Percentiles rank a stretch among this genome's conserved stretches.
These are phyloP conservation scores for Delonix regia DNA, from an alignment of 306 rosid species.

Conservation along the genomic window DNA sequence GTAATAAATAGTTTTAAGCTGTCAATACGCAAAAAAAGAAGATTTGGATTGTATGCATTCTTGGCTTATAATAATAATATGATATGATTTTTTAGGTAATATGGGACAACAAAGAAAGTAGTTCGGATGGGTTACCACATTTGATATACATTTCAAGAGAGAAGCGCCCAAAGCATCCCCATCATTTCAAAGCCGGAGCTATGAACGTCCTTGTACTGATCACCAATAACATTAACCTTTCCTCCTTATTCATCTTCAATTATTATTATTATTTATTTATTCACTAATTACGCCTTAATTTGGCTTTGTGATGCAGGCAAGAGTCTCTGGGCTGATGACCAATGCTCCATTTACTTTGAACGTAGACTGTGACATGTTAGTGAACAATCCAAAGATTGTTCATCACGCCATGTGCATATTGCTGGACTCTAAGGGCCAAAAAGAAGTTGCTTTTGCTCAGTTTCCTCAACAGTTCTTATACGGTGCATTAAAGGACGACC, in stretches of 20 bases:
- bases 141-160: slow-evolving; percentile 71
- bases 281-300: not conserved
- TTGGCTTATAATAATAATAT: too few relatives aligned
- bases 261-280: too few relatives aligned
- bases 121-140: slow-evolving; percentile 54
- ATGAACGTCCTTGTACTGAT: slow-evolving; percentile 75
- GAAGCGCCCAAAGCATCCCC: slow-evolving; percentile 57
- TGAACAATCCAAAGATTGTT: slow-evolving; percentile 52
- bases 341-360: slow-evolving; percentile 71
- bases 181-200: slow-evolving; percentile 80
- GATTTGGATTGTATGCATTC: too few relatives aligned
- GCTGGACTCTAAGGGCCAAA: slow-evolving; percentile 46
- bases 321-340: slow-evolving; percentile 72
- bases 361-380: slow-evolving; percentile 79
- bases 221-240: not conserved
- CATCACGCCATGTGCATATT: slow-evolving; percentile 54
- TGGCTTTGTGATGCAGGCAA: slow-evolving; percentile 44
- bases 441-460: slow-evolving; percentile 64
- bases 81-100: slow-evolving; percentile 40
- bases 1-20: too few relatives aligned
- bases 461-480: slow-evolving; percentile 61
- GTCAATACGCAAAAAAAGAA: too few relatives aligned
- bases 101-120: slow-evolving; percentile 57
- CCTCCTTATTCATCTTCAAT: not conserved
- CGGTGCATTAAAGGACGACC: slow-evolving; percentile 60